phyloP scores from a whole-genome alignment of 345 rosid genomes.

The Geranium brycei region DNA sequence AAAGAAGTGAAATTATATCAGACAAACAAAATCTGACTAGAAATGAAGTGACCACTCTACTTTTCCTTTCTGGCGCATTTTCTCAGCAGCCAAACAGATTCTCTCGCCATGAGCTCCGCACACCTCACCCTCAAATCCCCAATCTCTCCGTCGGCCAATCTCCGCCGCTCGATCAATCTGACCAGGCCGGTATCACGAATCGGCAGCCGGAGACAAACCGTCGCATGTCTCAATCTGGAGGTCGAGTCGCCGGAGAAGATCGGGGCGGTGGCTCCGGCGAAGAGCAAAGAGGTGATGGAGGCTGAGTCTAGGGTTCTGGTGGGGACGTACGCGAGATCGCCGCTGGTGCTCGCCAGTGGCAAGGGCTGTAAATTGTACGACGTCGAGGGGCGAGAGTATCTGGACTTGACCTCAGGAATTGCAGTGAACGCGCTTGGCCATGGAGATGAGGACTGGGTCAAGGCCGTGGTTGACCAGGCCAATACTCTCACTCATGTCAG shows the following conservation, averaged over 20 bases:
- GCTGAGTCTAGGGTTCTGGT: constrained; percentile 45
- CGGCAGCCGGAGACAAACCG: not conserved
- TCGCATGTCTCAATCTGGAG: constrained; percentile 23
- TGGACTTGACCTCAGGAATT: constrained; percentile 66
- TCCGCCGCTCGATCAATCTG: constrained; percentile 8
- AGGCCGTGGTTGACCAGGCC: constrained; percentile 61
- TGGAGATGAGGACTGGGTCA: constrained; percentile 73
- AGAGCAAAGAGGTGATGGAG: constrained; percentile 49
- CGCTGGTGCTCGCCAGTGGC: constrained; percentile 54
- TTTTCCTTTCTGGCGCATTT: no score
- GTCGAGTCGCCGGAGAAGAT: constrained; percentile 6
- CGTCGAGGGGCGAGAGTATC: constrained; percentile 59
- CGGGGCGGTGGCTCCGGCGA: constrained; percentile 9
- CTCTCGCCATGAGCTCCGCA: constrained; percentile 11
- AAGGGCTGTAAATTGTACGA: constrained; percentile 74
- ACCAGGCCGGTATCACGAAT: not conserved
- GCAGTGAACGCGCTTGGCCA: constrained; percentile 81
- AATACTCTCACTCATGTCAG: constrained; percentile 58
- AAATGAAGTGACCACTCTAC: no score
- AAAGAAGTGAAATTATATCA: no score
- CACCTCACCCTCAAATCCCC: constrained; percentile 7
- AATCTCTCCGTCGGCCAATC: constrained; percentile 6
- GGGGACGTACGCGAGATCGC: constrained; percentile 71
- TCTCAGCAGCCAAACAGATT: no score
- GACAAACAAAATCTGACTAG: no score